Evolutionary conservation across 345 rosid genomes (phyloP).

Genomic region (Firmiana major): DNA sequence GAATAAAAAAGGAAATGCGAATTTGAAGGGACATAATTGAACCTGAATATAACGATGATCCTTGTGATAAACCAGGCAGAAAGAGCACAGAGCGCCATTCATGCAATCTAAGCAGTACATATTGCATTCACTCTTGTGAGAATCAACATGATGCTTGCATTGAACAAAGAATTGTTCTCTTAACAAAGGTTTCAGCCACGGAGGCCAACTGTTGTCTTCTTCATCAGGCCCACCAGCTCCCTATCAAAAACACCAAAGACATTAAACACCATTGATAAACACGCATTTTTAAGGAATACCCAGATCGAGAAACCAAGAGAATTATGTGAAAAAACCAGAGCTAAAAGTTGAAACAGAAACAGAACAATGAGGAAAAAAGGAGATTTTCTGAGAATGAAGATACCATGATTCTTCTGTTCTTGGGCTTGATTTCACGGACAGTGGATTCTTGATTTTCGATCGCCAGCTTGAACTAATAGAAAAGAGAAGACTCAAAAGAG

Average conservation of each 20-base stretch:
- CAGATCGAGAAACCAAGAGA: constrained; percentile 6
- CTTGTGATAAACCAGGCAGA: constrained; percentile 68
- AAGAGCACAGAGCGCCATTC: constrained; percentile 76
- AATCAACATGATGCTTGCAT: constrained; percentile 74
- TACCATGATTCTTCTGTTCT: constrained; percentile 84
- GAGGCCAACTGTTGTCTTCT: constrained; percentile 65
- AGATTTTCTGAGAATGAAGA: not conserved
- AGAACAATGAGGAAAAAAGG: not conserved
- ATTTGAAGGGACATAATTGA: not conserved
- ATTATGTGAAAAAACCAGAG: not conserved
- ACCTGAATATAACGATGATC: constrained; percentile 91
- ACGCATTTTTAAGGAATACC: constrained; percentile 5
- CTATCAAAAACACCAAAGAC: constrained; percentile 19
- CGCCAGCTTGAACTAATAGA: constrained; percentile 50
- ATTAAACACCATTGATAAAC: constrained; percentile 18
- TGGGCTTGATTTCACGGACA: constrained; percentile 71
- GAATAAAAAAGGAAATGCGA: not conserved
- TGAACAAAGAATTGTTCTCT: constrained; percentile 81
- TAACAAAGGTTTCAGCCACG: constrained; percentile 77
- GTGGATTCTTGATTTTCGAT: constrained; percentile 71
- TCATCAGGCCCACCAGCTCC: constrained; percentile 74
- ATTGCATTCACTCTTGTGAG: constrained; percentile 93
- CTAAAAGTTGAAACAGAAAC: not conserved
- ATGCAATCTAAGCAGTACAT: constrained; percentile 95
- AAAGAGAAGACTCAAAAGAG: not conserved